Conservation (phyloP, 2,329 filamentous ascomycete genomes). For the Calonectria henricotiae region DNA sequence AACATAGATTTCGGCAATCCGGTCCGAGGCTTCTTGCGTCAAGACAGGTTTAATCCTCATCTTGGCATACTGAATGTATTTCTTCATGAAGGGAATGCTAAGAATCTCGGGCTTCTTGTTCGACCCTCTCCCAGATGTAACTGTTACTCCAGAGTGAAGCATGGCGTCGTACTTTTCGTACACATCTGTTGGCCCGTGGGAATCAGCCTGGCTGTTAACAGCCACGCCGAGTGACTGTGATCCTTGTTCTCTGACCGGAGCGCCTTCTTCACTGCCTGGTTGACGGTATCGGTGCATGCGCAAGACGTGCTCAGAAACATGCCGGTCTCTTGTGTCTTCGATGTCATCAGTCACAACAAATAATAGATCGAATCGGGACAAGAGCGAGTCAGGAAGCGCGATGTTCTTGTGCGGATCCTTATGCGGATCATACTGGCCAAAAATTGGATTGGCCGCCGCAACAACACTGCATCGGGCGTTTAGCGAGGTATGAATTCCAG, state of each 20-base stretch:
- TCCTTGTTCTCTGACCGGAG: conserved; percentile 90
- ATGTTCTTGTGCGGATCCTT: conserved; percentile 99
- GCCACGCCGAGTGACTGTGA: conserved; percentile 91
- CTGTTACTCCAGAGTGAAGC: conserved; percentile 91
- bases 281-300: conserved; percentile 98
- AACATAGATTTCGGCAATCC: conserved; percentile 93
- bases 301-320: conserved; percentile 95
- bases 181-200: conserved; percentile 86
- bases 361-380: conserved; percentile 98
- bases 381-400: conserved; percentile 92
- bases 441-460: conserved; percentile 97
- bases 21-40: conserved; percentile 91
- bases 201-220: conserved; percentile 81
- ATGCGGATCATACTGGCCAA: conserved; percentile 97
- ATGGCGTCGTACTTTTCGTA: conserved; percentile 98
- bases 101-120: conserved; percentile 88
- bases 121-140: conserved; percentile 81
- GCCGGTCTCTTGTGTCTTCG: conserved; percentile 91
- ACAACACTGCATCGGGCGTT: conserved; percentile 98
- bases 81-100: conserved; percentile 98
- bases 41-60: conserved; percentile 90
- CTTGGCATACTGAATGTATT: conserved; percentile 99
- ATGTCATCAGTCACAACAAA: conserved; percentile 99
- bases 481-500: conserved; percentile 96
- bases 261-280: conserved; percentile 93